Conservation (phyloP, 2,329 filamentous ascomycete species). For the Rhynchosporium graminicola region DNA sequence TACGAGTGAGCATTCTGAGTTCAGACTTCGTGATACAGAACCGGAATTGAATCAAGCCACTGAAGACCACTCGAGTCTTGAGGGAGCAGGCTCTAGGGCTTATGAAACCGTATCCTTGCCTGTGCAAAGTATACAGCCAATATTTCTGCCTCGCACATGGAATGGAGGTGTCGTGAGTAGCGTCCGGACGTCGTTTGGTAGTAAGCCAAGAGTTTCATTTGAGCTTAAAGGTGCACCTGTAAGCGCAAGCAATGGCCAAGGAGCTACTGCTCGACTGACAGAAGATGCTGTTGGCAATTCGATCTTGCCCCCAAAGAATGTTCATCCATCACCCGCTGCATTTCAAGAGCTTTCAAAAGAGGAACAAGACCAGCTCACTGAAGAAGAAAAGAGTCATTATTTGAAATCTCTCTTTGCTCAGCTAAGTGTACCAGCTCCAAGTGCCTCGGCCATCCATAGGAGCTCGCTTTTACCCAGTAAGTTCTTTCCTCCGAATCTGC, state of each 20-base stretch:
- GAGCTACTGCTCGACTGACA: background rate
- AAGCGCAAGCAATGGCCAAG: background rate
- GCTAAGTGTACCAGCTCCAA: background rate
- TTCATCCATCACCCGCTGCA: background rate
- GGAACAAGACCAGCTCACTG: background rate
- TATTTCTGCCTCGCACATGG: constrained; percentile 38
- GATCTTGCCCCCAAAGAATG: background rate
- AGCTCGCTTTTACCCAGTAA: background rate
- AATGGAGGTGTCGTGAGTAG: constrained; percentile 46
- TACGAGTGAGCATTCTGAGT: background rate
- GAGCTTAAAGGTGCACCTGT: background rate
- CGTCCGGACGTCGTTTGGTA: constrained; percentile 46
- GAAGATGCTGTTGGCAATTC: background rate
- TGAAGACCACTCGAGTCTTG: background rate
- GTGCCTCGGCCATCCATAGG: background rate
- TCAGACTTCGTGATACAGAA: background rate
- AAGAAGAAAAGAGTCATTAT: constrained; percentile 1
- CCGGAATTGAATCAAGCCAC: background rate
- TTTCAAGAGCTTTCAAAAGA: background rate
- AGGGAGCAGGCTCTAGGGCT: background rate
- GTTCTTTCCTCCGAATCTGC: background rate
- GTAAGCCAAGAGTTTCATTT: constrained; percentile 17
- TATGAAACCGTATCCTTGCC: constrained; percentile 41
- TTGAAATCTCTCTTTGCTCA: constrained; percentile 11
- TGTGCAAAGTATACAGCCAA: background rate